Conservation (phyloP, 2,329 filamentous ascomycete genomes). For the Colletotrichum endophyticum region DNA sequence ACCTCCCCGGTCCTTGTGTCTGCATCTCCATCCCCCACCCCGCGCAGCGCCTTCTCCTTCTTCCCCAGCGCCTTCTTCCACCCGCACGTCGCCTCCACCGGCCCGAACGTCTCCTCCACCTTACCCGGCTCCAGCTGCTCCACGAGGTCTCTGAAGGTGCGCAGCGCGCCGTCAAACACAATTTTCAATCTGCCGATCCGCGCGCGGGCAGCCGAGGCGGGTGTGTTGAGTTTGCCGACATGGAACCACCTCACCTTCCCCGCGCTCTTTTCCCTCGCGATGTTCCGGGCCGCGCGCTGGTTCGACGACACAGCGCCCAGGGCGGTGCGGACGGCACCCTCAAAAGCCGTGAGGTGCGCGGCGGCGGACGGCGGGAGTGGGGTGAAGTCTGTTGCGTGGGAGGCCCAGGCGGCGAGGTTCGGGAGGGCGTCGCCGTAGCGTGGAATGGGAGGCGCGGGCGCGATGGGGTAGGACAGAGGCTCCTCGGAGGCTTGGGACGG, state of each 20-base stretch:
- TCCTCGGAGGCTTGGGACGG: neutral
- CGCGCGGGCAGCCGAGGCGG: neutral
- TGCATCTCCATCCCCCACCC: neutral
- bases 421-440: neutral
- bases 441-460: neutral
- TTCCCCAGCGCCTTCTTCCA: neutral
- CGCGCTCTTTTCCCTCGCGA: neutral
- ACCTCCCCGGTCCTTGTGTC: neutral
- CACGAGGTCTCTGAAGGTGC: neutral
- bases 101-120: neutral
- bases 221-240: neutral
- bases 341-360: neutral
- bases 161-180: neutral
- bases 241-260: neutral
- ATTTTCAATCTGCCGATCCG: neutral
- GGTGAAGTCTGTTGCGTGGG: neutral
- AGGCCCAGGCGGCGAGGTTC: neutral
- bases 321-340: neutral
- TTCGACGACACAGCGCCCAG: neutral
- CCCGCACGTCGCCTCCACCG: neutral
- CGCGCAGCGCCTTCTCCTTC: neutral
- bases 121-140: neutral
- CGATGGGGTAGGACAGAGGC: neutral
- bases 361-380: neutral
- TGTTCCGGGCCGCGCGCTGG: neutral